A percentile compares a stretch with the other conserved stretches of the same genome.
Conservation (phyloP, 495 filamentous ascomycete genomes). For the Coniosporium apollinis region DNA sequence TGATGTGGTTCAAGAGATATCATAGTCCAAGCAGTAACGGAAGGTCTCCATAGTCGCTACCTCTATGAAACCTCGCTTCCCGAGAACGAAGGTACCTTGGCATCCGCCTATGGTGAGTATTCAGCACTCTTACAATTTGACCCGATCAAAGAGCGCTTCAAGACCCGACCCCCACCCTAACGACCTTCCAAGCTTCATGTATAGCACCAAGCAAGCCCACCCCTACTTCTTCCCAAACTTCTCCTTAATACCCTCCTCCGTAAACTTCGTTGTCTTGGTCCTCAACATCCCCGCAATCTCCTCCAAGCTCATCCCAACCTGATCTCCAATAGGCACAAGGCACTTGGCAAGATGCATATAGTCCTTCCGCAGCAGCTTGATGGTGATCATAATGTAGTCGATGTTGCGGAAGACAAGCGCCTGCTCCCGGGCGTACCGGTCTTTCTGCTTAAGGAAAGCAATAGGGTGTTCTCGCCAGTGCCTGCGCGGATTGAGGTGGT, state of each 20-base stretch:
- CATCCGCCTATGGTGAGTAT: too few relatives aligned
- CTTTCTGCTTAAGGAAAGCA: constrained; percentile 45
- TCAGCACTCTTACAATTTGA: too few relatives aligned
- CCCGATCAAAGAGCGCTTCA: too few relatives aligned
- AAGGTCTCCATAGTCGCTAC: too few relatives aligned
- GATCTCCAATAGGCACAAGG: constrained; percentile 52
- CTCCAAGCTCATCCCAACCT: constrained; percentile 41
- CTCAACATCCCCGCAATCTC: constrained; percentile 45
- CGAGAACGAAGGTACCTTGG: too few relatives aligned
- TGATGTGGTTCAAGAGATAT: too few relatives aligned
- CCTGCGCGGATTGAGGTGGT: constrained; percentile 54
- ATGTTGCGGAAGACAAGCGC: constrained; percentile 57
- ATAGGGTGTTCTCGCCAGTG: constrained; percentile 61
- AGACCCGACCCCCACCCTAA: too few relatives aligned
- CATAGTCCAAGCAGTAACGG: too few relatives aligned
- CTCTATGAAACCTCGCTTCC: too few relatives aligned
- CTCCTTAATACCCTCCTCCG: constrained; percentile 38
- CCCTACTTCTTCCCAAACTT: too few relatives aligned
- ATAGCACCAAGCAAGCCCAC: too few relatives aligned
- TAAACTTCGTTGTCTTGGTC: constrained; percentile 42
- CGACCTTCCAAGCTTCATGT: too few relatives aligned
- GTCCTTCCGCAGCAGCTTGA: constrained; percentile 41
- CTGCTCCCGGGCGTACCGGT: constrained; percentile 37
- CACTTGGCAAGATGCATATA: constrained; percentile 44
- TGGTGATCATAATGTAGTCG: constrained; percentile 53